Percentiles rank a stretch among this genome's conserved stretches.
Evolutionary conservation across 2,329 filamentous ascomycete genomes (phyloP).

Genomic region (Alternaria sp.): DNA sequence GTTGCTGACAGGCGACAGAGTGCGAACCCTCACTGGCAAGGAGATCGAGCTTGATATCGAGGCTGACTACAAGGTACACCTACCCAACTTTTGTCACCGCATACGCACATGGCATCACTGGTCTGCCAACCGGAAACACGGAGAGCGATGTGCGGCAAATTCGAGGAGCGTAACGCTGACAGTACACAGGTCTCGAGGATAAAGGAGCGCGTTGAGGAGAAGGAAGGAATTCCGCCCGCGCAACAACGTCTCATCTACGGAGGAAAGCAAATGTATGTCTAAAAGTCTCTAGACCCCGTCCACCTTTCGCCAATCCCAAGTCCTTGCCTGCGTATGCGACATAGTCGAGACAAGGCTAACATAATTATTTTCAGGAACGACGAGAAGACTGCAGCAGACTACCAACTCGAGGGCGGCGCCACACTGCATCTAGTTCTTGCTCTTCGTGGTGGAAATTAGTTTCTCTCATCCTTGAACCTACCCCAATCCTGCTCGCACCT

Average conservation of each 20-base stretch:
- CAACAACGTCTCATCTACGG: conserved; percentile 97
- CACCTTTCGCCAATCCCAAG: too few relatives aligned
- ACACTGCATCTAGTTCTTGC: conserved; percentile 96
- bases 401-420: conserved; percentile 87
- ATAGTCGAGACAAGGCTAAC: conserved; percentile 11
- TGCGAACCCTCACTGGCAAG: conserved; percentile 96
- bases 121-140: rapidly evolving
- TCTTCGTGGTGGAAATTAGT: conserved; percentile 74
- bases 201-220: conserved; percentile 99
- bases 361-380: conserved; percentile 73
- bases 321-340: not conserved
- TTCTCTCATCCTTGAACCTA: not conserved
- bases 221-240: conserved; percentile 96
- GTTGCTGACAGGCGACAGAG: conserved; percentile 63
- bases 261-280: conserved; percentile 90
- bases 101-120: not conserved
- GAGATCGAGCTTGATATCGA: conserved; percentile 99
- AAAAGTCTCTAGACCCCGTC: not conserved
- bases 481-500: not conserved
- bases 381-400: conserved; percentile 91
- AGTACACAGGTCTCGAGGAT: conserved; percentile 80
- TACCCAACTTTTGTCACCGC: not conserved
- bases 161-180: conserved; percentile 15
- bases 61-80: conserved; percentile 82
- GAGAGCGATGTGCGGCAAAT: not conserved